These are phyloP conservation scores for Paxillus ammoniavirescens DNA, from an alignment of 768 basidiomycete species.

Conservation along the genomic window DNA sequence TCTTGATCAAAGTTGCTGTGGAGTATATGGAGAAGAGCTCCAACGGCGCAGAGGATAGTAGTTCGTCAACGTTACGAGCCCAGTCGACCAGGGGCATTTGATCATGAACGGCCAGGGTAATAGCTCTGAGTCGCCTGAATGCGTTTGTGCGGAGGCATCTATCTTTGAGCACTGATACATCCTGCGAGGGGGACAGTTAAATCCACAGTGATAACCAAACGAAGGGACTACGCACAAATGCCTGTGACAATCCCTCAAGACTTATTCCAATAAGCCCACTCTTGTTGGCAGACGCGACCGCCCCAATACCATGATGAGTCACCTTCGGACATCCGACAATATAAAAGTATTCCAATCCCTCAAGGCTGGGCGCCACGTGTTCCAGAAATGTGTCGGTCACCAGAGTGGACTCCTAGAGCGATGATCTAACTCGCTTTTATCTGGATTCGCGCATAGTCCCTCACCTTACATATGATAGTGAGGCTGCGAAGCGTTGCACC, in stretches of 20 bases:
- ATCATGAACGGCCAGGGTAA: conserved; percentile 55
- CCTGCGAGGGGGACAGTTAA: conserved; percentile 35
- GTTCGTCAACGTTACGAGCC: conserved; percentile 39
- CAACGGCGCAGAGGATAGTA: conserved; percentile 52
- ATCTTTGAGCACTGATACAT: conserved; percentile 47
- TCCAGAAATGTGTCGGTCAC: conserved; percentile 59
- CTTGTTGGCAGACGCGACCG: conserved; percentile 44
- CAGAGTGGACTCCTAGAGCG: conserved; percentile 49
- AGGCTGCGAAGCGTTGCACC: conserved; percentile 51
- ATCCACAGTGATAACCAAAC: background rate
- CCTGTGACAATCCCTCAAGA: conserved; percentile 59
- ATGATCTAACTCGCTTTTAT: background rate
- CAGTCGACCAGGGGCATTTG: conserved; percentile 40
- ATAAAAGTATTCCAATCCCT: conserved; percentile 52
- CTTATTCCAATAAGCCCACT: conserved; percentile 52
- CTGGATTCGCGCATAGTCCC: conserved; percentile 4
- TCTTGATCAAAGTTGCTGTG: conserved; percentile 39
- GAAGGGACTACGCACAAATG: conserved; percentile 47
- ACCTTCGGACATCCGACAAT: conserved; percentile 70
- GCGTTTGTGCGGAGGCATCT: conserved; percentile 34
- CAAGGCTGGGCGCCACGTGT: conserved; percentile 47
- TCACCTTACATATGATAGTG: conserved; percentile 69
- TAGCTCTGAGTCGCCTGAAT: conserved; percentile 47
- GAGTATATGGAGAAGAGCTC: conserved; percentile 64
- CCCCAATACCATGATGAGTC: conserved; percentile 57